Percentiles rank a stretch among this genome's conserved stretches.
These are phyloP conservation scores for Hemileccinum rubropunctum DNA, from an alignment of 768 basidiomycete species.

Conservation along the genomic window DNA sequence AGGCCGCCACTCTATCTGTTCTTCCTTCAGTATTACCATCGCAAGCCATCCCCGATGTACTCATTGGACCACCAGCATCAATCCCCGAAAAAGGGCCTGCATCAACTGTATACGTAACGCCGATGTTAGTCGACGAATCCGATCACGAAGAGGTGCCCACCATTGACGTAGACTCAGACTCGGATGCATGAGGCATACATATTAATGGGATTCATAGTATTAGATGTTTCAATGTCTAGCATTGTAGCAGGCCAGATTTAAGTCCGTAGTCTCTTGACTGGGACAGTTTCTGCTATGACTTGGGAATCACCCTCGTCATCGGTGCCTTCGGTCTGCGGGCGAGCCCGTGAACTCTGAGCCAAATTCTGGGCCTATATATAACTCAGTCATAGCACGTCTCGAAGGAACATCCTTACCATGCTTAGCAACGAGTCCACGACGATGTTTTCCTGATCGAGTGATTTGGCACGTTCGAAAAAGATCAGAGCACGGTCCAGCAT, in stretches of 20 bases:
- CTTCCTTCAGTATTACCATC: background rate
- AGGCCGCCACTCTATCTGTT: background rate
- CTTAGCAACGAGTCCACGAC: slow-evolving; percentile 52
- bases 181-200: slow-evolving; percentile 40
- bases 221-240: background rate
- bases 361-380: slow-evolving; percentile 21
- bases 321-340: slow-evolving; percentile 24
- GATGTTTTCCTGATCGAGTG: slow-evolving; percentile 55
- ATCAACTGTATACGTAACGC: background rate
- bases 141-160: slow-evolving; percentile 76
- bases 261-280: slow-evolving; percentile 16
- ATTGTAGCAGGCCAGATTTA: background rate
- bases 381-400: background rate
- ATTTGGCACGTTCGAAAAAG: slow-evolving; percentile 62
- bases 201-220: background rate
- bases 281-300: background rate
- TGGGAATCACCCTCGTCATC: slow-evolving; percentile 35
- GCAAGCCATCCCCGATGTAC: background rate
- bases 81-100: slow-evolving; percentile 5
- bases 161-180: slow-evolving; percentile 79
- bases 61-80: background rate
- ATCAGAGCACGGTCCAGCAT: slow-evolving; percentile 48
- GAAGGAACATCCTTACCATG: slow-evolving; percentile 39
- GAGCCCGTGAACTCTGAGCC: slow-evolving; percentile 15
- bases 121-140: slow-evolving; percentile 35